Percentiles rank a stretch among this genome's conserved stretches.
Evolutionary conservation across 2,329 filamentous ascomycete genomes (phyloP).

Genomic region (Byssothecium circinans): DNA sequence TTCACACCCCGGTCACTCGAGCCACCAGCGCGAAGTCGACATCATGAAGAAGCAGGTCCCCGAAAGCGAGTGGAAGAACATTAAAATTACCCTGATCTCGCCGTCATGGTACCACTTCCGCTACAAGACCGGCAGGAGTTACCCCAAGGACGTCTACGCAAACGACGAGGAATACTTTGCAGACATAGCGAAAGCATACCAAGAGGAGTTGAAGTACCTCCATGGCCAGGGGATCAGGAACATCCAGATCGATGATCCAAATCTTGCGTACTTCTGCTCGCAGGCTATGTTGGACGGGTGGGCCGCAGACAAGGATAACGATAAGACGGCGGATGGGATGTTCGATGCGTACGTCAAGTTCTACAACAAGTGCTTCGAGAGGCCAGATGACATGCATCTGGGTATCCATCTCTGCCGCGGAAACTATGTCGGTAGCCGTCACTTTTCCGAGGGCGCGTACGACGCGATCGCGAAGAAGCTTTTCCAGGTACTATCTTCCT

Average conservation of each 20-base stretch:
- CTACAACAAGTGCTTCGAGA: conserved; percentile 70
- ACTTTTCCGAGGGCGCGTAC: conserved; percentile 53
- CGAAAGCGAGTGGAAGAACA: conserved; percentile 62
- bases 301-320: conserved; percentile 66
- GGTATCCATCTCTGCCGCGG: conserved; percentile 72
- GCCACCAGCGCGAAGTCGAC: conserved; percentile 62
- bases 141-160: conserved; percentile 48
- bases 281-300: conserved; percentile 42
- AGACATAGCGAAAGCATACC: conserved; percentile 51
- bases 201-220: conserved; percentile 50
- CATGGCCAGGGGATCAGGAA: conserved; percentile 51
- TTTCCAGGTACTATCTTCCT: conserved; percentile 33
- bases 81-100: conserved; percentile 69
- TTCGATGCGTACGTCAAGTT: conserved; percentile 75
- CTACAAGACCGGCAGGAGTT: conserved; percentile 57
- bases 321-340: conserved; percentile 68
- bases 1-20: conserved; percentile 57
- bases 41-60: conserved; percentile 62
- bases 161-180: conserved; percentile 53
- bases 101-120: conserved; percentile 72
- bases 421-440: conserved; percentile 51
- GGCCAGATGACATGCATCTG: conserved; percentile 71
- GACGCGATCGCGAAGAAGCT: conserved; percentile 50
- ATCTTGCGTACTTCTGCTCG: conserved; percentile 49
- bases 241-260: conserved; percentile 54